Base-by-base conservation (phyloP, 2,329 filamentous ascomycete species). In the Plectosphaerella cucumerina region DNA sequence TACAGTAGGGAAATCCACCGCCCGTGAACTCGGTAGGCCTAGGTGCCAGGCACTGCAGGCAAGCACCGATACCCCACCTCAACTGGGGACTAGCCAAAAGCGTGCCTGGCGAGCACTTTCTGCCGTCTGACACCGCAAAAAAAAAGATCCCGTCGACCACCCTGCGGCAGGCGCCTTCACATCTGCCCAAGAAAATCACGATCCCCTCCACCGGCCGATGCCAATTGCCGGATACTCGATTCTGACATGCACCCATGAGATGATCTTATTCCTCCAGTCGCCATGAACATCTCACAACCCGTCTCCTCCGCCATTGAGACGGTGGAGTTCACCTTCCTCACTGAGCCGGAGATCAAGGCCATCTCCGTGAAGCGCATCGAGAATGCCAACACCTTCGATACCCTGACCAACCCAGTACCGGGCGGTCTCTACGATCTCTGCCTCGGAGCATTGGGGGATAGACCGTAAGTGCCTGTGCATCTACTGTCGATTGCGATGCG, bases 291-390 rank as follows among this genome's bases (percentile, higher is more conserved):
- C 62, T 84, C 88, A 55, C 89, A 92, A 65, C 92, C 94, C 43
- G 82, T 96, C 56, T 80, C 88, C 58, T 95, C 91, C 63, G 79
- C 85, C 65, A 87, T 99, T 63, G 82, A 87, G 67, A 87, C 86
- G 66, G 90, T 99, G 64, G 89, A 95, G 67, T 99, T 99, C 70
- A 86, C 84, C 44, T 90, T 95, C 65, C 83, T 97, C 59, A 84
- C 88, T 18, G 78, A 85, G 48, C 78, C 86, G 54, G 93, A 99
- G 69, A 91, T 99, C 66, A 85, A 86, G 66, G 81, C 85, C 54
- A 84, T 97, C 61, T 99, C 94, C 9, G 94, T 97, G 59, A 94
- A 94, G 76, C 85, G 86, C 70, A 96, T 99, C 61, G 88, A 95
- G 65, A 96, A 95, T 73, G 87, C 91, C 48, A 89, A 82, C 59